These are phyloP conservation scores for Tricholoma bakamatsutake DNA, from an alignment of 768 basidiomycete genomes.

Conservation along the genomic window DNA sequence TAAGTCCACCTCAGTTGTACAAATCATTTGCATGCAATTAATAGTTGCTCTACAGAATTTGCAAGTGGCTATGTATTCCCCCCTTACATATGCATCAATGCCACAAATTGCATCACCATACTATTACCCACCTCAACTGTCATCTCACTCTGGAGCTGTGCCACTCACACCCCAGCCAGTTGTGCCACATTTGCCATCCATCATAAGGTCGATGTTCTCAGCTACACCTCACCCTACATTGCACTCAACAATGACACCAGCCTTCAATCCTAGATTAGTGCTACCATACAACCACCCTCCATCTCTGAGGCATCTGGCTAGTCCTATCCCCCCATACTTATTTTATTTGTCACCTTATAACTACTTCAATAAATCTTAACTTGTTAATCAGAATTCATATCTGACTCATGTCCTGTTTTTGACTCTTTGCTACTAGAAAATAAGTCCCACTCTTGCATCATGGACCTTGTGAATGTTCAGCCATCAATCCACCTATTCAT, in stretches of 20 bases:
- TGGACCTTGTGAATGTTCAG: slow-evolving; percentile 1
- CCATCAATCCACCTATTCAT: slow-evolving; percentile 15
- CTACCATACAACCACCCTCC: neutral
- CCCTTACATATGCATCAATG: neutral
- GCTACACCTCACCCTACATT: neutral
- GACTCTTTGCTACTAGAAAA: neutral
- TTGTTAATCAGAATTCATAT: neutral
- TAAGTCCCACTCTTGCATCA: neutral
- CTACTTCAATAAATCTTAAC: neutral
- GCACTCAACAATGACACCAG: neutral
- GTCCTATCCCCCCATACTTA: neutral
- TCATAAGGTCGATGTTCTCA: neutral
- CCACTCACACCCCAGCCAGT: slow-evolving; percentile 8
- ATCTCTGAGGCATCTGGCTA: neutral
- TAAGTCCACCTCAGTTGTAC: neutral
- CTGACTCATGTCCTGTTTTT: neutral
- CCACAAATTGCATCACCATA: neutral
- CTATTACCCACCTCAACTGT: neutral
- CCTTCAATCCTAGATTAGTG: neutral
- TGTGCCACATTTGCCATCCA: slow-evolving; percentile 8
- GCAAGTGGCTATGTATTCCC: neutral
- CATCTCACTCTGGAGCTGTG: neutral
- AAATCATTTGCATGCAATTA: neutral
- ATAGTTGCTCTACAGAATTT: neutral
- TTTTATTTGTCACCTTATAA: neutral